A percentile compares a stretch with the other conserved stretches of the same genome.
Evolutionary conservation across 176 grass and related monocot genomes (phyloP).

Genomic region (Pontederia paniculata): DNA sequence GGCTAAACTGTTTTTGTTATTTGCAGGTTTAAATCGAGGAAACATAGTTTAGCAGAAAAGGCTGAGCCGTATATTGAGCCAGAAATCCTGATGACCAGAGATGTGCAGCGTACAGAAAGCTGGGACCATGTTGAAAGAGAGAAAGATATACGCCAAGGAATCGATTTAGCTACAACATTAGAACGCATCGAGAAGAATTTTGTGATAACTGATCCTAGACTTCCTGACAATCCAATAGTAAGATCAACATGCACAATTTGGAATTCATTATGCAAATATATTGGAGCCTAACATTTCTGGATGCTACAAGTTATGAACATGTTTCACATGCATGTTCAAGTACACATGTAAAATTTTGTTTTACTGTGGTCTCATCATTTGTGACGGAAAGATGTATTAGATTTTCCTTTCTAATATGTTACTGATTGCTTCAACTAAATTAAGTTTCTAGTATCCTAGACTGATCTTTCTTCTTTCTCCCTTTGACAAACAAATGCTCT

Average conservation of each 20-base stretch:
- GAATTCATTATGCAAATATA: neutral
- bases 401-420: no score
- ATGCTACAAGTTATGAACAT: no score
- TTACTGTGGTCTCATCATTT: no score
- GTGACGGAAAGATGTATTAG: no score
- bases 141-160: conserved; percentile 78
- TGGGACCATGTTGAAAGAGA: conserved; percentile 65
- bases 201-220: conserved; percentile 85
- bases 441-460: no score
- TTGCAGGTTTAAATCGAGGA: conserved; percentile 63
- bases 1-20: neutral
- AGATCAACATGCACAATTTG: conserved; percentile 3
- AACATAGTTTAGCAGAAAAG: conserved; percentile 45
- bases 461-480: no score
- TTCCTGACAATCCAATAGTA: conserved; percentile 98
- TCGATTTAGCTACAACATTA: conserved; percentile 91
- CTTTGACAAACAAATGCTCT: no score
- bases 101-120: conserved; percentile 50
- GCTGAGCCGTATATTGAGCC: conserved; percentile 24
- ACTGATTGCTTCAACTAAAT: no score
- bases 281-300: no score
- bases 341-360: no score
- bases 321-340: no score
- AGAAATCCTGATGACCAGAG: conserved; percentile 33
- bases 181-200: conserved; percentile 98